Percentiles rank a stretch among this genome's conserved stretches.
Evolutionary conservation across 192 early-diverging fungal species (phyloP).

Genomic region (Geranomyces michiganensis): DNA sequence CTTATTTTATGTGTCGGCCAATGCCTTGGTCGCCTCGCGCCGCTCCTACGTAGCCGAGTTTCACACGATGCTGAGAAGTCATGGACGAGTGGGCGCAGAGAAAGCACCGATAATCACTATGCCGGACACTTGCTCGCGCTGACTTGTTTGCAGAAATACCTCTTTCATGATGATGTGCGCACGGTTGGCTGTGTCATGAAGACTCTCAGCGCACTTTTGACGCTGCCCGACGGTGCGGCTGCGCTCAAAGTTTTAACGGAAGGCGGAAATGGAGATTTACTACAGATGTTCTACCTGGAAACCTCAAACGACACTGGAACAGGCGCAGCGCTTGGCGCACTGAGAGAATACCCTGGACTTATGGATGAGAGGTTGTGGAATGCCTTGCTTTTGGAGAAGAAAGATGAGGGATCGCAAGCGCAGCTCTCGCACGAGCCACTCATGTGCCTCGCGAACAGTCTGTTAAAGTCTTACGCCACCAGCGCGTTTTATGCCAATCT

Average conservation of each 20-base stretch:
- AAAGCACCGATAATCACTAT: neutral
- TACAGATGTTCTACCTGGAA: conserved; percentile 4
- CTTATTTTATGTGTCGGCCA: conserved; percentile 8
- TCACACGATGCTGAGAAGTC: neutral
- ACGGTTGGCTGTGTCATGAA: conserved; percentile 3
- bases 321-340: neutral
- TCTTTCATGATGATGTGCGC: conserved; percentile 15
- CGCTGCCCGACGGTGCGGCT: neutral
- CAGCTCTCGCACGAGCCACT: conserved; percentile 2
- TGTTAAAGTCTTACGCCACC: conserved; percentile 17
- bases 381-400: neutral
- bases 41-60: conserved; percentile 1
- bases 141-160: conserved; percentile 4
- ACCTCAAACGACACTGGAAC: neutral
- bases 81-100: no score
- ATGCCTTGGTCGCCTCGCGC: conserved; percentile 11
- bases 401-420: neutral
- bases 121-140: conserved; percentile 15
- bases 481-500: conserved; percentile 26
- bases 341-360: neutral
- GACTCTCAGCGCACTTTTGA: conserved; percentile 4
- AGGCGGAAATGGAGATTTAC: neutral
- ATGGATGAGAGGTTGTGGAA: neutral
- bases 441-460: conserved; percentile 14
- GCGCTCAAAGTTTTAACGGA: neutral